A percentile compares a stretch with the other conserved stretches of the same genome.
Conservation (phyloP, 1,284 basidiomycete species). For the Trichosporon sp. region DNA sequence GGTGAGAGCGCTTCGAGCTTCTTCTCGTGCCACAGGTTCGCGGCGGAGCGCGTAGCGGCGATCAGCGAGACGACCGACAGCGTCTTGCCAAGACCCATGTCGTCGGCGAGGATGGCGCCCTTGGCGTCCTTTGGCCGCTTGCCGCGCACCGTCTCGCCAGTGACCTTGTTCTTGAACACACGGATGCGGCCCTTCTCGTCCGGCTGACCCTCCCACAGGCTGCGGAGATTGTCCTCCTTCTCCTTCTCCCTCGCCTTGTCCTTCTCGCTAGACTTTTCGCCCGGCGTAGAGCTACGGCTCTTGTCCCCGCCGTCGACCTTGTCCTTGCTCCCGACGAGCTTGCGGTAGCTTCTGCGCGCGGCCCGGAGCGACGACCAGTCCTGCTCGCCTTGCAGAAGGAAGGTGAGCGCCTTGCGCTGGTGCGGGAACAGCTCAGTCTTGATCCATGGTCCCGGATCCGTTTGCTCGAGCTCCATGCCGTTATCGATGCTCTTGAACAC, state of each 20-base stretch:
- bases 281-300: constrained; percentile 11
- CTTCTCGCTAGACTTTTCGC: constrained; percentile 10
- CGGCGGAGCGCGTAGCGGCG: constrained; percentile 70
- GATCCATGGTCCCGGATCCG: constrained; percentile 78
- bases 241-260: constrained; percentile 20
- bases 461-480: constrained; percentile 79
- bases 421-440: constrained; percentile 90
- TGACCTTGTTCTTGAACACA: constrained; percentile 78
- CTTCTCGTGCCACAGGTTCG: constrained; percentile 56
- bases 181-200: constrained; percentile 55
- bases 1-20: constrained; percentile 53
- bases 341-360: constrained; percentile 33
- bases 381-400: constrained; percentile 83
- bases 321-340: constrained; percentile 24
- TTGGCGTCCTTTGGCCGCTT: constrained; percentile 67
- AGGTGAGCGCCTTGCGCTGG: constrained; percentile 96
- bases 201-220: constrained; percentile 38
- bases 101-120: constrained; percentile 87
- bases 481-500: constrained; percentile 81
- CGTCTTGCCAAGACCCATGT: constrained; percentile 98
- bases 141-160: constrained; percentile 62
- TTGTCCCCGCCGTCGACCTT: constrained; percentile 18
- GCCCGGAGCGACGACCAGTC: constrained; percentile 40
- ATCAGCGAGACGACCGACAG: constrained; percentile 87
- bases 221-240: constrained; percentile 29